phyloP scores from a whole-genome alignment of 257 asterid species.

The Nicotiana benthamiana region DNA sequence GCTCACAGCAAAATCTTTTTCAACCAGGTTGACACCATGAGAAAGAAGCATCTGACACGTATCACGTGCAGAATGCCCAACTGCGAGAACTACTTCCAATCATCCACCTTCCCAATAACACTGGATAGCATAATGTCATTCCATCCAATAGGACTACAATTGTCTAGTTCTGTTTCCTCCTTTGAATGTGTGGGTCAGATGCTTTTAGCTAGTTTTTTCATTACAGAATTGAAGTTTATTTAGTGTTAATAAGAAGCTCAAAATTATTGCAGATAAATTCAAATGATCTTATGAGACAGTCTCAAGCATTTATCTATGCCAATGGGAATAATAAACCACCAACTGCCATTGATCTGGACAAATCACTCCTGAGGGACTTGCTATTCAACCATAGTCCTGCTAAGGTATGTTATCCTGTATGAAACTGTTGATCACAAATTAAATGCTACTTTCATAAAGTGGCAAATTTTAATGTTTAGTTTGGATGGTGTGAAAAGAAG shows the following conservation, averaged over 20 bases:
- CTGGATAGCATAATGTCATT: not conserved
- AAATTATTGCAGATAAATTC: constrained; percentile 51
- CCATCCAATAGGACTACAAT: not conserved
- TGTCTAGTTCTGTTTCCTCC: not conserved
- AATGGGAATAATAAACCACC: constrained; percentile 72
- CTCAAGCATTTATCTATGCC: constrained; percentile 72
- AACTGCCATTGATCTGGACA: constrained; percentile 82
- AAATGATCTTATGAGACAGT: constrained; percentile 67
- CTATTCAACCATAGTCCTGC: constrained; percentile 85
- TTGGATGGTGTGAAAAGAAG: too few relatives aligned
- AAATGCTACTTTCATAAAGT: not conserved
- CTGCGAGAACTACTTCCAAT: too few relatives aligned
- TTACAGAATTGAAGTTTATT: not conserved
- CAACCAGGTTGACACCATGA: too few relatives aligned
- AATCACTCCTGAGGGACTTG: constrained; percentile 63
- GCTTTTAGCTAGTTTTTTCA: not conserved
- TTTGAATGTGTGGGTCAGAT: not conserved
- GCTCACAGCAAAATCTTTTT: too few relatives aligned
- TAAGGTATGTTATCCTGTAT: constrained; percentile 46
- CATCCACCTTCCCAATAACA: too few relatives aligned
- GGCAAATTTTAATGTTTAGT: too few relatives aligned
- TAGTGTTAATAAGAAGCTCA: not conserved
- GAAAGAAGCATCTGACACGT: too few relatives aligned
- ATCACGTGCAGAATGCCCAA: too few relatives aligned
- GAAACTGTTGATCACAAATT: not conserved